A percentile compares a stretch with the other conserved stretches of the same genome.
Evolutionary conservation across 169 alveolate species (phyloP).

Genomic region (Eimeria praecox): DNA sequence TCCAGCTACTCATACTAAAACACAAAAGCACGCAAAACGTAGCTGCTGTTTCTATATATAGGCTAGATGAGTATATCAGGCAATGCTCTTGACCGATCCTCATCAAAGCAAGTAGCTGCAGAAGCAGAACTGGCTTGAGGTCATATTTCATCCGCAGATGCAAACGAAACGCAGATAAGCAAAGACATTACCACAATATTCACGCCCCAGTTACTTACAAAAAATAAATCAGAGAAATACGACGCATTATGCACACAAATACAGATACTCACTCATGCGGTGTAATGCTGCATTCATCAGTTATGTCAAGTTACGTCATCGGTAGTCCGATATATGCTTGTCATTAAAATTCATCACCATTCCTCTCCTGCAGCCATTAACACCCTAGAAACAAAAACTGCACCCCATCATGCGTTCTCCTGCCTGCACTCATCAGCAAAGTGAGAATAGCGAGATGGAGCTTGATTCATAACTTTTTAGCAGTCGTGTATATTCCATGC

Average conservation of each 20-base stretch:
- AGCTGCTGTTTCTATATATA: background rate
- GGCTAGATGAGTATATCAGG: background rate
- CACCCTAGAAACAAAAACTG: background rate
- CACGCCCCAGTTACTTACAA: background rate
- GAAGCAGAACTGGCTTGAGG: slow-evolving; percentile 73
- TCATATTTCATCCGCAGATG: slow-evolving; percentile 1
- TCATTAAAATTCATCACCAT: slow-evolving; percentile 14
- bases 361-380: background rate
- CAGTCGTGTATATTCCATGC: slow-evolving; percentile 48
- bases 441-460: slow-evolving; percentile 63
- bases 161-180: background rate
- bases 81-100: slow-evolving; percentile 5
- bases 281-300: slow-evolving; percentile 32
- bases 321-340: slow-evolving; percentile 55
- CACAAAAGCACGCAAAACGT: background rate
- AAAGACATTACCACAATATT: background rate
- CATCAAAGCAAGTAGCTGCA: slow-evolving; percentile 69
- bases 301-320: slow-evolving; percentile 10
- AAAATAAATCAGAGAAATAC: background rate
- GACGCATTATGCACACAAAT: background rate
- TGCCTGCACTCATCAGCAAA: slow-evolving; percentile 32
- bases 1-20: background rate
- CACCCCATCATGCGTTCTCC: slow-evolving; percentile 69
- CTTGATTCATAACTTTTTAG: background rate
- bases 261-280: background rate